Base-by-base conservation (phyloP, 2,329 filamentous ascomycete genomes). In the Gnomoniopsis smithogilvyi region DNA sequence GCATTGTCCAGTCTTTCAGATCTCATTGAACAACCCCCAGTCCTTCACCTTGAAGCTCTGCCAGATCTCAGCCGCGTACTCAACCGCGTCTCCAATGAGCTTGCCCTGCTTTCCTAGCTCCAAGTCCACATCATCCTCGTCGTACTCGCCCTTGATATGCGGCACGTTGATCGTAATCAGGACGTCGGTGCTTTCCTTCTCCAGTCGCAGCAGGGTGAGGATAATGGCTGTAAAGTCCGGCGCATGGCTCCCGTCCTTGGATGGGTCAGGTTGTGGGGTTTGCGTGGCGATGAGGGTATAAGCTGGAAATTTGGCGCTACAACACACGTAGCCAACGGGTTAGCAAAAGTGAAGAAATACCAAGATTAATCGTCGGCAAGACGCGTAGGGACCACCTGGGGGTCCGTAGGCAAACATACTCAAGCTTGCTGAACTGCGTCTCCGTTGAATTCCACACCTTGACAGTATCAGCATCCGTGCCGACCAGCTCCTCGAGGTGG, bases 131-230 rank as follows among this genome's bases (percentile, higher is more conserved):
- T 91, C 87, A 10, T 88, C 87, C 72, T 87, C 84, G 66, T 87
- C 80, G 70, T 92, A 92, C 71, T 90, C 85, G 63, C 88, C 87
- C 66, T 84, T 81, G 65, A 92, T 88, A 69, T 95, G 89, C 30
- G 93, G 94, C 51, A 96, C 90, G 73, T 96, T 97, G 69, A 96
- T 85, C 45, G 90, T 90, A 63, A 96, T 85, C 50, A 96, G 77
- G 43, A 98, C 76, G 73, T 98, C 94, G 1, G 93, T 94, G 59
- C 79, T 80, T 69, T 92, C 81, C 67, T 84, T 81, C 73, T 88
- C 88, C 50, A 98, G 79, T 17, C 94, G 82, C 58, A 97, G 76
- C 45, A 97, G 78, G 17, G 91, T 85, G 64, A 96, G 80, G 64
- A 93, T 84, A 61, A 95, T 87, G 46, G 85, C 90, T 8, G 90